These are phyloP conservation scores for Arabis alpina DNA, from an alignment of 345 rosid species.

Conservation along the genomic window DNA sequence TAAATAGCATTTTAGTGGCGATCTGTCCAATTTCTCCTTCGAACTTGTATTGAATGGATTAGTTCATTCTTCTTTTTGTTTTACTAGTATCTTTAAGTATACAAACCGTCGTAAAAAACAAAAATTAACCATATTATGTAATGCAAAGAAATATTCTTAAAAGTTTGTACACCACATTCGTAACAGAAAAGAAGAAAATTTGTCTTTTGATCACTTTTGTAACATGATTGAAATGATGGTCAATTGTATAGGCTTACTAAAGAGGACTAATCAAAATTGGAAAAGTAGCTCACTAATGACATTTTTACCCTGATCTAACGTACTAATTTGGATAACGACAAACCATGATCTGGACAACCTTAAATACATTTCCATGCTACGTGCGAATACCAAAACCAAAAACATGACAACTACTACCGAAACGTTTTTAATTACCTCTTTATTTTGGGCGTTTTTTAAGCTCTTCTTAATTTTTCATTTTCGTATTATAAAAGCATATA, in stretches of 20 bases:
- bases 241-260: slow-evolving; percentile 23
- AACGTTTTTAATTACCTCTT: slow-evolving; percentile 18
- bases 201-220: neutral
- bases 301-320: neutral
- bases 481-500: neutral
- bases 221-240: slow-evolving; percentile 20
- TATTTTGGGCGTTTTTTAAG: too few relatives aligned
- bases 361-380: slow-evolving; percentile 16
- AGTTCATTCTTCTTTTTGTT: too few relatives aligned
- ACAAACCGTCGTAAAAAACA: too few relatives aligned
- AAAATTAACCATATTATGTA: too few relatives aligned
- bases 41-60: too few relatives aligned
- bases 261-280: slow-evolving; percentile 20
- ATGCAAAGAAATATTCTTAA: too few relatives aligned
- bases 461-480: too few relatives aligned
- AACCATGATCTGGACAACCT: slow-evolving; percentile 25
- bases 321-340: neutral
- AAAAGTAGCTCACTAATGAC: slow-evolving; percentile 16
- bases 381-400: slow-evolving; percentile 1
- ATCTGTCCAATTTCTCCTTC: too few relatives aligned
- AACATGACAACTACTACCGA: neutral
- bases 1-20: too few relatives aligned
- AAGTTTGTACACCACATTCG: too few relatives aligned
- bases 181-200: too few relatives aligned
- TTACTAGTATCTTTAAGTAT: too few relatives aligned